phyloP scores from a whole-genome alignment of 352 stramenopile genomes.

The Globisporangium megalacanthum region DNA sequence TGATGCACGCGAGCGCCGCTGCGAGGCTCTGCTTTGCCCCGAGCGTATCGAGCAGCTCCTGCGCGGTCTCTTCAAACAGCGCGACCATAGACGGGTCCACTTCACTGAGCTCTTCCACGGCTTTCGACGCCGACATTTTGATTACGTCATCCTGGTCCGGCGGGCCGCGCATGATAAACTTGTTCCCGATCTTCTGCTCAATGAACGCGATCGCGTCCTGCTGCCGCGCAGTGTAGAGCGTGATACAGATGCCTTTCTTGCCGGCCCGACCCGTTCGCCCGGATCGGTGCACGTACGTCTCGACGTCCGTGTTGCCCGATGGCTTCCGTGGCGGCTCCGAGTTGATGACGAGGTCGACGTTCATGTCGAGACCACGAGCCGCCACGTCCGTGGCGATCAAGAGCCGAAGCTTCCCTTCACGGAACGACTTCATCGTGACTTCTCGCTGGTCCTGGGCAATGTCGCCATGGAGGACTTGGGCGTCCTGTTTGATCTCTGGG shows the following conservation, averaged over 20 bases:
- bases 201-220: constrained; percentile 73
- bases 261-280: constrained; percentile 95
- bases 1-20: constrained; percentile 85
- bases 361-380: constrained; percentile 96
- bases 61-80: constrained; percentile 70
- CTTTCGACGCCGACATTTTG: constrained; percentile 75
- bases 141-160: constrained; percentile 87
- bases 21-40: constrained; percentile 64
- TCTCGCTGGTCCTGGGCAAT: constrained; percentile 97
- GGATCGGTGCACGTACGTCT: constrained; percentile 99
- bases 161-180: constrained; percentile 85
- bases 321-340: constrained; percentile 87
- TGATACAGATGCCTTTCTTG: constrained; percentile 96
- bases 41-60: constrained; percentile 55
- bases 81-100: constrained; percentile 69
- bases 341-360: constrained; percentile 96
- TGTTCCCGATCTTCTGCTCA: constrained; percentile 85
- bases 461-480: constrained; percentile 94
- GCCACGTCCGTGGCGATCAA: constrained; percentile 97
- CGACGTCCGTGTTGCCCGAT: constrained; percentile 86
- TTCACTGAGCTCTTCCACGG: constrained; percentile 76
- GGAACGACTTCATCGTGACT: constrained; percentile 96
- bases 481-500: constrained; percentile 82
- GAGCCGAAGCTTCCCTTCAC: constrained; percentile 91
- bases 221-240: constrained; percentile 90